Base-by-base conservation (phyloP, 225 moss, liverwort and hornwort genomes). In the Marchantia paleacea region DNA sequence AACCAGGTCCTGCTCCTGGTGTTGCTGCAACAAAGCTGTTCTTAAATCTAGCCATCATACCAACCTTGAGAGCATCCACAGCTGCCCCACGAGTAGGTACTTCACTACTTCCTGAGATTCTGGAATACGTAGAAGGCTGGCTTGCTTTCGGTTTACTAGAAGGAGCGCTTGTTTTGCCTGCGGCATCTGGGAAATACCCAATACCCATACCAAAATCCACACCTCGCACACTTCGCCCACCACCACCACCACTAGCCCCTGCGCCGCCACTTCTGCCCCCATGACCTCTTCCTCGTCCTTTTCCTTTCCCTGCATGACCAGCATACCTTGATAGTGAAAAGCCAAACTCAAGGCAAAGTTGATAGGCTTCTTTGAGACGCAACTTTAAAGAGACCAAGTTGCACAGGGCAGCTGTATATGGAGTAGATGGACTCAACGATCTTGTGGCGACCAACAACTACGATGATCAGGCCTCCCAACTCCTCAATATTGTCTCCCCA, bases 1-100 rank as follows among this genome's bases (percentile, higher is more conserved):
- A 73, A 29, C 89, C 84, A 73, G 84, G 85, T 79, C 89, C 28
- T 48, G 55, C 86, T 76, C 87, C 89, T 62, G 97, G 83, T 79
- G 92, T 91, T 10, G 95, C 95, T 54, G 97, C 95, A 71, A 99
- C 92, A 81, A 99, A 99, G 76, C 93, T 99, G 81, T 65, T 99
- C 68, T 94, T 99, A 82, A 99, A 99, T 54, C 95, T 92, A 67
- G 92, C 93, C 97, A 99, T 92, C 95, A 99, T 99, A 79, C 97
- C 97, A 50, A 85, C 84, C 79, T 94, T 99, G 60, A 99, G 87
- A 83, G 93, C 87, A 82, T 92, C 95, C 12, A 87, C 86, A 28
- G 95, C 87, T 10, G 92, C 70, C 69, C 89, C 91, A 65, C 93
- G 93, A 82, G 82, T 85, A 80, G 83, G 85, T 48, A 80, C 85